Evolutionary conservation across 2,329 filamentous ascomycete species (phyloP), one percentile per base, ranked within the genome.

Genomic region (Talaromyces amestolkiae): DNA sequence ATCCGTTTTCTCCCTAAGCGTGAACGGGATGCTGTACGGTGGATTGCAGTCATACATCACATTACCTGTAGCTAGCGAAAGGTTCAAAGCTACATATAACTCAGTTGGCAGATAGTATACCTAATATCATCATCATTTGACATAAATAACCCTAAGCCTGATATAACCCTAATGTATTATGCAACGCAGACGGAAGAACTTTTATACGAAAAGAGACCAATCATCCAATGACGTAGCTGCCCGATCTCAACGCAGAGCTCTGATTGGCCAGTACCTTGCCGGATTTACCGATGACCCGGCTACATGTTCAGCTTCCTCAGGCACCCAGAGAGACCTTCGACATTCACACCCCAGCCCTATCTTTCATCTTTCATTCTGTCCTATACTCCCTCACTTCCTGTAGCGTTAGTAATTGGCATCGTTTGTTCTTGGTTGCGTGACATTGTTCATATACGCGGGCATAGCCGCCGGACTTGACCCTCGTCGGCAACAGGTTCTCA

Each of bases 1-100:
- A 63, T n/a, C 61, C 61, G 11, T 63, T 63, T n/a, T 63, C 61
- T 41, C 61, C 61, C n/a, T 63, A 39, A 58, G 6, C 22, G 10
- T 27, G 17, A 24, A 41, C 15, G 17, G 22, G 3, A 43, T 54
- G 22, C 7, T 15, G 24, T 51, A 51, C 7, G 13, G 22, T 17
- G 1, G 47, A 24, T 31, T 9, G 45, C 17, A 3, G 3, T 1
- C 10, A 43, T 43, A 3, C n/a, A 43, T 8, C 17, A 10, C 3
- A 9, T 8, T 43, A n/a, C 9, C 41, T 43, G n/a, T 10, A 10
- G 9, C n/a, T 9, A 9, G 7, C 8, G 17, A 19, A 41, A 8
- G n/a, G 7, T 43, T 31, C 27, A 31, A 31, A 31, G 27, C 27
- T 31, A 6, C 27, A 31, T 31, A 31, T 6, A 31, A 31, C 27